Conservation (phyloP, 306 rosid genomes). For the Prinsepia uniflora region DNA sequence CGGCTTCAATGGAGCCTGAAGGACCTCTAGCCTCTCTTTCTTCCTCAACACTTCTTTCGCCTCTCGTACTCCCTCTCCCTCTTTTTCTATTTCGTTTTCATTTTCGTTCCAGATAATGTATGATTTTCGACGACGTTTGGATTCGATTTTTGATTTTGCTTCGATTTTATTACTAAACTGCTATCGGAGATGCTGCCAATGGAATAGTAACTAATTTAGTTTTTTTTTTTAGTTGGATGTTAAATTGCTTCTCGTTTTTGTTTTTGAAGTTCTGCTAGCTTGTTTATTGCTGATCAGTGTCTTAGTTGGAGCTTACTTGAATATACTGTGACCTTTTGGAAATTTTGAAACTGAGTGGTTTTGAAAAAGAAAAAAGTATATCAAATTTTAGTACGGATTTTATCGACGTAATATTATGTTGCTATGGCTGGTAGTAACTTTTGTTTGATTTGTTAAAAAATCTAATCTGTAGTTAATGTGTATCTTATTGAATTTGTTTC, state of each 20-base stretch:
- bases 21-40: slow-evolving; percentile 32
- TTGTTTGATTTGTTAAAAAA: neutral
- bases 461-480: neutral
- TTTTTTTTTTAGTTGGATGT: neutral
- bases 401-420: neutral
- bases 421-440: neutral
- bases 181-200: neutral
- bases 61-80: slow-evolving; percentile 45
- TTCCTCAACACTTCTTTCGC: slow-evolving; percentile 30
- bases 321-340: neutral
- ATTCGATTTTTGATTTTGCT: neutral
- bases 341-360: neutral
- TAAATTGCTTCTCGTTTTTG: neutral
- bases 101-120: slow-evolving; percentile 4
- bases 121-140: neutral
- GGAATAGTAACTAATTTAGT: neutral
- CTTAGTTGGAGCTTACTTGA: neutral
- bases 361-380: neutral
- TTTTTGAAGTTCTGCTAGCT: neutral
- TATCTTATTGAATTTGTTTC: neutral
- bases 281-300: neutral
- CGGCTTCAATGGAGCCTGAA: slow-evolving; percentile 37
- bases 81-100: slow-evolving; percentile 10
- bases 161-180: neutral
- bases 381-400: neutral